Evolutionary conservation across 1,284 basidiomycete species (phyloP).

Genomic region (Vanrija sp.): DNA sequence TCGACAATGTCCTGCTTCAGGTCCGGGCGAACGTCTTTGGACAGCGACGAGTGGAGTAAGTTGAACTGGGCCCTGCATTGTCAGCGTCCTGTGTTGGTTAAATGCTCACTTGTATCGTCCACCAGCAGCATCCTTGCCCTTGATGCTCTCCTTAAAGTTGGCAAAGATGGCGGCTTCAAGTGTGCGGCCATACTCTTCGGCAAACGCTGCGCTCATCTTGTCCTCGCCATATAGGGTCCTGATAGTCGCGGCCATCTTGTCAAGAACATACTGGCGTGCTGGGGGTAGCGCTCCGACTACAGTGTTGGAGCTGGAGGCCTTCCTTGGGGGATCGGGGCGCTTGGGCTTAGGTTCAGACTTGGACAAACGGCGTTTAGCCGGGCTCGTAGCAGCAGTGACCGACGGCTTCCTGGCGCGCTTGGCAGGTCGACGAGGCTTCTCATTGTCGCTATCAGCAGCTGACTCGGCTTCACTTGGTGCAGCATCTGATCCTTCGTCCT

Average conservation of each 20-base stretch:
- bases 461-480: constrained; percentile 4
- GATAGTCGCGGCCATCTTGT: constrained; percentile 26
- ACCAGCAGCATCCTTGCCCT: constrained; percentile 37
- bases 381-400: background rate
- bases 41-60: constrained; percentile 31
- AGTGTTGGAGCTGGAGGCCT: background rate
- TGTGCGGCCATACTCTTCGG: constrained; percentile 21
- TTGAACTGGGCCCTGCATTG: constrained; percentile 40
- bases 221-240: constrained; percentile 25
- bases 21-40: constrained; percentile 26
- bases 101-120: constrained; percentile 41
- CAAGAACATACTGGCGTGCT: constrained; percentile 33
- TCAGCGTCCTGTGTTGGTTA: background rate
- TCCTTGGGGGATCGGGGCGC: background rate
- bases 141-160: constrained; percentile 32
- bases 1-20: constrained; percentile 23
- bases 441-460: background rate
- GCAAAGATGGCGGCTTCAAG: constrained; percentile 33
- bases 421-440: background rate
- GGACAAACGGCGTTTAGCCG: background rate
- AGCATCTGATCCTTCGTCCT: constrained; percentile 4
- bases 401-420: constrained; percentile 7
- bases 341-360: background rate
- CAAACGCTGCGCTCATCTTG: constrained; percentile 16
- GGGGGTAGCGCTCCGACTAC: constrained; percentile 22